phyloP scores from a whole-genome alignment of 257 asterid genomes.

The Buddleja alternifolia region DNA sequence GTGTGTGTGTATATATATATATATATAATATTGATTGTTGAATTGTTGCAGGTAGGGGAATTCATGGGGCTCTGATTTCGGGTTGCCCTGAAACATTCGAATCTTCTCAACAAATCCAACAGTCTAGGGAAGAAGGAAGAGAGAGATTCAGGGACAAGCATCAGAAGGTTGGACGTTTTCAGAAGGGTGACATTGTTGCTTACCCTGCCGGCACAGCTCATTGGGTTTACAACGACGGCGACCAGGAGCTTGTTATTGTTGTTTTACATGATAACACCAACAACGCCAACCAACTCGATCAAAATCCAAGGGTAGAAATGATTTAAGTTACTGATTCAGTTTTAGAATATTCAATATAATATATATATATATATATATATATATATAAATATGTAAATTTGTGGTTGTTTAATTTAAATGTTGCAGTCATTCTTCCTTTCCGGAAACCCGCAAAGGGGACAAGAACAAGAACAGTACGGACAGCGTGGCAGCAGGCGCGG shows the following conservation, averaged over 20 bases:
- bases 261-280: conserved; percentile 45
- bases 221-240: conserved; percentile 69
- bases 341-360: too few species aligned
- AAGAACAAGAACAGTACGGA: conserved; percentile 25
- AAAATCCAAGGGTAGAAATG: conserved; percentile 49
- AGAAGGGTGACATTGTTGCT: conserved; percentile 57
- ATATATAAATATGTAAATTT: background rate
- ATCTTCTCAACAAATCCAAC: conserved; percentile 39
- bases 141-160: conserved; percentile 47
- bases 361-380: too few species aligned
- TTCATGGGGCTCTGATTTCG: conserved; percentile 45
- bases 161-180: conserved; percentile 47
- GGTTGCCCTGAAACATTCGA: conserved; percentile 81
- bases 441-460: conserved; percentile 46
- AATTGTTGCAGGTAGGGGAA: conserved; percentile 50
- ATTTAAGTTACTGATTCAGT: too few species aligned
- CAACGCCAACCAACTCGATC: conserved; percentile 65
- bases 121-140: conserved; percentile 21
- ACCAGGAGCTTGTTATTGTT: conserved; percentile 48
- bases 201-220: conserved; percentile 61
- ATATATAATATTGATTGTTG: background rate
- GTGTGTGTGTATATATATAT: too few species aligned
- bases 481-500: conserved; percentile 17
- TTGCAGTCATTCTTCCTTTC: conserved; percentile 65
- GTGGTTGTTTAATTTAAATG: background rate